phyloP scores from a whole-genome alignment of 169 alveolate species.

The Plasmodium cynomolgi region DNA sequence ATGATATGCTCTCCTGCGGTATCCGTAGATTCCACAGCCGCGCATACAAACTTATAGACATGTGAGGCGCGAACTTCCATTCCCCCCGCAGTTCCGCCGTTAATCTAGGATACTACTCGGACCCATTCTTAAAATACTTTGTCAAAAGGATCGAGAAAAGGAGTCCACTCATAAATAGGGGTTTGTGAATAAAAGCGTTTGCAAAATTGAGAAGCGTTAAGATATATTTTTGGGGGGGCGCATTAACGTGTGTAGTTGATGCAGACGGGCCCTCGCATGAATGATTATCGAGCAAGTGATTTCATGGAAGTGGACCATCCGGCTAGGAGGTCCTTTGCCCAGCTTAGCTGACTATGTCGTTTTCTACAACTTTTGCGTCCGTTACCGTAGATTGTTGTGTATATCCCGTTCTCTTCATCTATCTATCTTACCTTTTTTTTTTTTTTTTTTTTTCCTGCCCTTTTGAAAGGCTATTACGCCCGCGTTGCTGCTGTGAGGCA shows the following conservation, averaged over 20 bases:
- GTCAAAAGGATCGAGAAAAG: conserved; percentile 42
- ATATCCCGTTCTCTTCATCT: not conserved
- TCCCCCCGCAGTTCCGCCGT: conserved; percentile 73
- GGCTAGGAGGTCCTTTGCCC: not conserved
- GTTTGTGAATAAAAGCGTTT: conserved; percentile 17
- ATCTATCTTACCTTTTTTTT: not conserved
- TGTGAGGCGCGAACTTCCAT: not conserved
- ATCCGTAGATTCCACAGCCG: not conserved
- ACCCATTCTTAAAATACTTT: conserved; percentile 67
- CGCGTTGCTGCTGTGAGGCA: conserved; percentile 73
- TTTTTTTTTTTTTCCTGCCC: conserved; percentile 5
- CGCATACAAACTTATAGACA: not conserved
- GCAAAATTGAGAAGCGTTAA: not conserved
- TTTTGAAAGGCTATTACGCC: conserved; percentile 70
- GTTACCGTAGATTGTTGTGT: not conserved
- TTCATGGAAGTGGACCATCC: not conserved
- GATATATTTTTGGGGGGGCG: not conserved
- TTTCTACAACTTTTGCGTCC: not conserved
- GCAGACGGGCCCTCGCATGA: not conserved
- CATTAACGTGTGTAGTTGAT: not conserved
- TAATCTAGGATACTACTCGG: conserved; percentile 62
- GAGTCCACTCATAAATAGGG: conserved; percentile 76
- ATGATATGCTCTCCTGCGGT: not conserved
- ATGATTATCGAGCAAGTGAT: not conserved
- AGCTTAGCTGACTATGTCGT: not conserved